Percentiles rank a stretch among this genome's conserved stretches.
These are phyloP conservation scores for Anastatica hierochuntica DNA, from an alignment of 345 rosid genomes.

Conservation along the genomic window DNA sequence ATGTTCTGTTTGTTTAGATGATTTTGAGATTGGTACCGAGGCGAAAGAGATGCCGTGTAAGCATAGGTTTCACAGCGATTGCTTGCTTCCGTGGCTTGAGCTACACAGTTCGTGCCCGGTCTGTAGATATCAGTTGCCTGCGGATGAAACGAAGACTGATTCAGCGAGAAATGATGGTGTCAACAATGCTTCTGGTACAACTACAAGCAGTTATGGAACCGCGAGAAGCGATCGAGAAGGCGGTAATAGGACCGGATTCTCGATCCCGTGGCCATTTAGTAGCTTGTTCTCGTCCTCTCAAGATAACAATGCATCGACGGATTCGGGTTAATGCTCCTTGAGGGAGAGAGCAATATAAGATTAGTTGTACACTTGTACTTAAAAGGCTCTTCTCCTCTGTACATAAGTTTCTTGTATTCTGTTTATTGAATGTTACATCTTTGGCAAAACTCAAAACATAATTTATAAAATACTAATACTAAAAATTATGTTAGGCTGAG, in stretches of 20 bases:
- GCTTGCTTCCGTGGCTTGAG: constrained; percentile 83
- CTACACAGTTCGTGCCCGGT: constrained; percentile 91
- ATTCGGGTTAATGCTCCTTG: no score
- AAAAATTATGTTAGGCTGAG: no score
- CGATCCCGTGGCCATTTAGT: constrained; percentile 19
- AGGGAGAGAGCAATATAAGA: no score
- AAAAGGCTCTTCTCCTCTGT: no score
- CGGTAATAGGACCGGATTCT: constrained; percentile 2
- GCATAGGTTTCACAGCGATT: constrained; percentile 53
- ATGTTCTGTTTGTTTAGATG: constrained; percentile 85
- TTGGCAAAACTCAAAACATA: no score
- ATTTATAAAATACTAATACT: no score
- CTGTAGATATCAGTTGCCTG: constrained; percentile 68
- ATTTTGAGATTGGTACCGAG: constrained; percentile 46
- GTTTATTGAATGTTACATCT: no score
- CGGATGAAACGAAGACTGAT: constrained; percentile 50
- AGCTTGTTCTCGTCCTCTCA: constrained; percentile 20
- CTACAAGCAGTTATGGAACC: constrained; percentile 12
- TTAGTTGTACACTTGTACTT: no score
- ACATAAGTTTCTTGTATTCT: no score
- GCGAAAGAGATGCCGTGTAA: no score
- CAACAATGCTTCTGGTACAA: constrained; percentile 9
- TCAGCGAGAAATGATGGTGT: constrained; percentile 30
- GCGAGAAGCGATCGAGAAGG: background rate
- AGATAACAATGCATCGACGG: constrained; percentile 8